Evolutionary conservation across 108 stramenopile genomes (phyloP).

Genomic region (Craspedostauros australis): DNA sequence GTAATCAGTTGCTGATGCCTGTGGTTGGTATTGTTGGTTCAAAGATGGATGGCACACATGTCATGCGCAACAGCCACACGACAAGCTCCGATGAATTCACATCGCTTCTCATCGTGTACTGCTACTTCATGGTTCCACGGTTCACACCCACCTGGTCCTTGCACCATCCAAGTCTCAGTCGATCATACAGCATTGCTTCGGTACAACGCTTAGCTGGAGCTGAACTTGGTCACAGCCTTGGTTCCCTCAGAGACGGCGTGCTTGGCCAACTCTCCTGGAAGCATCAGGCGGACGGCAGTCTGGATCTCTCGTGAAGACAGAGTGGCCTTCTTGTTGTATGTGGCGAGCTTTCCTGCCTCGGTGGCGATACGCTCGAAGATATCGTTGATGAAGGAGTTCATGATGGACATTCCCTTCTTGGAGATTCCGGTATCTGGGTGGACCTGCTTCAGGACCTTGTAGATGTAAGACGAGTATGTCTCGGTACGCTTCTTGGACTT

Average conservation of each 20-base stretch:
- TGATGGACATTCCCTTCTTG: slow-evolving; percentile 89
- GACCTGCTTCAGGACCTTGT: slow-evolving; percentile 90
- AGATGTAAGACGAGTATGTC: slow-evolving; percentile 87
- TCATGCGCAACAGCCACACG: slow-evolving; percentile 14
- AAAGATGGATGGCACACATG: slow-evolving; percentile 4
- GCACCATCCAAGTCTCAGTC: slow-evolving; percentile 15
- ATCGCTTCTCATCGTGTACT: no score
- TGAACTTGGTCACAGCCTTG: slow-evolving; percentile 45
- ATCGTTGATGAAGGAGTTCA: slow-evolving; percentile 95
- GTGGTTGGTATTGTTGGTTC: background rate
- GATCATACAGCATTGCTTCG: background rate
- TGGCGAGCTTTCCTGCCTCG: slow-evolving; percentile 84
- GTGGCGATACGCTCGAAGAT: slow-evolving; percentile 88
- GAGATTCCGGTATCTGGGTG: slow-evolving; percentile 86
- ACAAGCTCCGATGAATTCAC: no score
- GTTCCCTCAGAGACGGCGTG: slow-evolving; percentile 81
- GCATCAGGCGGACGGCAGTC: slow-evolving; percentile 87
- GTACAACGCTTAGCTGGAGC: slow-evolving; percentile 21
- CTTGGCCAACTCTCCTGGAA: slow-evolving; percentile 92
- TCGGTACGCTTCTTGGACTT: slow-evolving; percentile 78
- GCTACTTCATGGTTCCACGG: no score
- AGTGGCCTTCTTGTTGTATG: slow-evolving; percentile 93
- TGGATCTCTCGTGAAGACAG: slow-evolving; percentile 88
- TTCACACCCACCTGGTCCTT: no score
- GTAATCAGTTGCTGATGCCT: background rate